These are phyloP conservation scores for Penicillium brevicompactum DNA, from an alignment of 2,329 filamentous ascomycete species.

Conservation along the genomic window DNA sequence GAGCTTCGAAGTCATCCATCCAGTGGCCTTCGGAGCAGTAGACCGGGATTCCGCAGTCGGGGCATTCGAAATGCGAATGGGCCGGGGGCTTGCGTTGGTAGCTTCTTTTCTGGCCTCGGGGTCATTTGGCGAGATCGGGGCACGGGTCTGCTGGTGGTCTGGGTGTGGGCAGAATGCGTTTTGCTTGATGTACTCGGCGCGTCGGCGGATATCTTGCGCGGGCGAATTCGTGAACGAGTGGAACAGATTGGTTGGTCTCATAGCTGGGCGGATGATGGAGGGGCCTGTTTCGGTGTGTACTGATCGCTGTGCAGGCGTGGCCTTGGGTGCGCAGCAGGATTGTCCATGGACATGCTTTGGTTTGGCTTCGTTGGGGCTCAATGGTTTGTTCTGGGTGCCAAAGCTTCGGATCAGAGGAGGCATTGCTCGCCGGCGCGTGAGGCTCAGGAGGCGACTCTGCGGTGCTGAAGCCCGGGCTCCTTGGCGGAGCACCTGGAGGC, in stretches of 20 bases:
- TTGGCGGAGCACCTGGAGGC: conserved; percentile 39
- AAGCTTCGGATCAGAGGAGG: conserved; percentile 31
- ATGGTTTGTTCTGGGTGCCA: conserved; percentile 28
- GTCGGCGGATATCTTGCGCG: conserved; percentile 79
- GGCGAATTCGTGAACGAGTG: conserved; percentile 90
- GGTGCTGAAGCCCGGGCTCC: conserved; percentile 27
- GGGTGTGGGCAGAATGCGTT: conserved; percentile 94
- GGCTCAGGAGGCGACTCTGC: conserved; percentile 25
- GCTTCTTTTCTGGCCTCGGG: conserved; percentile 61
- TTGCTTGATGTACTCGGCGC: conserved; percentile 88
- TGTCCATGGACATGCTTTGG: conserved; percentile 15
- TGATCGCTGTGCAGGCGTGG: conserved; percentile 26
- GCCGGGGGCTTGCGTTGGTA: conserved; percentile 60
- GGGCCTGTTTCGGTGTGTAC: conserved; percentile 27
- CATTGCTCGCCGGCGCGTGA: conserved; percentile 29
- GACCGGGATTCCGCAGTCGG: conserved; percentile 90
- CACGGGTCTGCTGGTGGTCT: conserved; percentile 74
- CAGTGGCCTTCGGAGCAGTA: conserved; percentile 95
- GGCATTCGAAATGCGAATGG: conserved; percentile 91
- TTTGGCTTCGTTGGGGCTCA: conserved; percentile 21
- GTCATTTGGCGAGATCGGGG: conserved; percentile 66
- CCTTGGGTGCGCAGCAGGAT: conserved; percentile 10
- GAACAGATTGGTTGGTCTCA: conserved; percentile 82
- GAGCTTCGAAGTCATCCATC: conserved; percentile 92
- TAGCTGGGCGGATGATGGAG: conserved; percentile 41